A percentile compares a stretch with the other conserved stretches of the same genome.
Evolutionary conservation across 768 basidiomycete genomes (phyloP).

Genomic region (Lentinula sp.): DNA sequence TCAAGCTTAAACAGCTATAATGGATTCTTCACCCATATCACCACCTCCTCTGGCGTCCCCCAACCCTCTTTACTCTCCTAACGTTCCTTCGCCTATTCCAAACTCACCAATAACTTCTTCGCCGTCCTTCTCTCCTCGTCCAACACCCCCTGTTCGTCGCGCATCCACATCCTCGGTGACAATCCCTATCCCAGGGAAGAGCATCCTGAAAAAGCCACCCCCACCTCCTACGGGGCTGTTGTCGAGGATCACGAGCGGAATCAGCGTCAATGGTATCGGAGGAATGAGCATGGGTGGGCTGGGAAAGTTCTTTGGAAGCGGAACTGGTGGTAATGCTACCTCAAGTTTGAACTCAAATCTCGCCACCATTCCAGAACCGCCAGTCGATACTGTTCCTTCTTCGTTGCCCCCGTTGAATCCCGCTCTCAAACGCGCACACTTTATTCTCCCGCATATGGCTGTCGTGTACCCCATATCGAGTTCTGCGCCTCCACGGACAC

Average conservation of each 20-base stretch:
- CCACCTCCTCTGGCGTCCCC: not conserved
- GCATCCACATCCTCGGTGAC: constrained; percentile 60
- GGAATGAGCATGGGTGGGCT: not conserved
- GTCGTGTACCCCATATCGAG: constrained; percentile 90
- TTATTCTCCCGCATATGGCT: constrained; percentile 80
- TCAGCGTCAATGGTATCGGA: not conserved
- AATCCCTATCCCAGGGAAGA: constrained; percentile 73
- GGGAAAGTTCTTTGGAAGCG: not conserved
- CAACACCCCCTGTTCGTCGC: not conserved
- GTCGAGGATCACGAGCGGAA: constrained; percentile 49
- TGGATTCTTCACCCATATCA: not conserved
- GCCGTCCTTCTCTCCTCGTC: not conserved
- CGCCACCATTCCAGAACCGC: not conserved
- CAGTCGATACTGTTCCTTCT: not conserved
- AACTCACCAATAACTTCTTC: not conserved
- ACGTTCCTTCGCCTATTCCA: not conserved
- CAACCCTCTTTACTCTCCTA: not conserved
- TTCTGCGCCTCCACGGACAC: constrained; percentile 76
- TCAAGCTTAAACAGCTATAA: too few species aligned
- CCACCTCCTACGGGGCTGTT: constrained; percentile 65
- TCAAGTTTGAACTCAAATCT: not conserved
- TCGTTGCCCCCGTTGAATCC: constrained; percentile 29
- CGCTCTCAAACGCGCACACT: constrained; percentile 71
- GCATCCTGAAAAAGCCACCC: constrained; percentile 74
- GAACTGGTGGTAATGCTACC: not conserved